Evolutionary conservation across 106 monocot species (phyloP), one percentile per base, ranked within the genome.

Genomic region (Apostasia ramifera): DNA sequence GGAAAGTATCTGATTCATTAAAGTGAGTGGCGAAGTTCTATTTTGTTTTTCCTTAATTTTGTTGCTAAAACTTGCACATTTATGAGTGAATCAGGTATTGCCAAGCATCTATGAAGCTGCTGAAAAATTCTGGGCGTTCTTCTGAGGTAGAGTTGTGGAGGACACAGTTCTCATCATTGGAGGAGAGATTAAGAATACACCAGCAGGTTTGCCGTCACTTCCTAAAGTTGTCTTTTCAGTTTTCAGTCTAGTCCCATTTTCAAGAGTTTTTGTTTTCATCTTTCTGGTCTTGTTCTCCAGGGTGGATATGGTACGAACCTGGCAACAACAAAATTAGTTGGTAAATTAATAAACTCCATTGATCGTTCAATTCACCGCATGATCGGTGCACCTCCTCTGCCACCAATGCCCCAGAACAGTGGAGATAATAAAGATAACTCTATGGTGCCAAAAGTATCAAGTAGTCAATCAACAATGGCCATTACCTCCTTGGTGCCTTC

Each of bases 71-170:
- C 47, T 50, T 58, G 70, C 69, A 64, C 13, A 64, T 57, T 15
- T 13, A 63, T 65, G 39, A 38, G 59, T 58, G 14, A 46, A 74
- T 40, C 70, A 99, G 98, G 78, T 99, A 99, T 65, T 99, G 98
- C 67, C 98, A 99, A 81, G 84, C 93, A 53, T 87, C 85, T 70
- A 45, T 80, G 40, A 99, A 88, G 73, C 73, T 76, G 62, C 62
- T 99, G 59, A 99, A 90, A 75, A 85, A 82, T 68, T 79, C 83
- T 68, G 72, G 84, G 50, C 89, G 90, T 63, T 57, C 84, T 57
- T 83, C 93, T 61, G 98, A 99, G 72, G 76, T 90, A 71, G 98
- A 99, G 78, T 74, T 76, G 48, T 99, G 71, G 87, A 93, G 88
- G 77, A 62, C 74, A 63, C 69, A 73, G 51, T 85, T 87, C 44